Evolutionary conservation across 306 rosid species (phyloP), one percentile per base, ranked within the genome.

Genomic region (Fragaria ananassa): DNA sequence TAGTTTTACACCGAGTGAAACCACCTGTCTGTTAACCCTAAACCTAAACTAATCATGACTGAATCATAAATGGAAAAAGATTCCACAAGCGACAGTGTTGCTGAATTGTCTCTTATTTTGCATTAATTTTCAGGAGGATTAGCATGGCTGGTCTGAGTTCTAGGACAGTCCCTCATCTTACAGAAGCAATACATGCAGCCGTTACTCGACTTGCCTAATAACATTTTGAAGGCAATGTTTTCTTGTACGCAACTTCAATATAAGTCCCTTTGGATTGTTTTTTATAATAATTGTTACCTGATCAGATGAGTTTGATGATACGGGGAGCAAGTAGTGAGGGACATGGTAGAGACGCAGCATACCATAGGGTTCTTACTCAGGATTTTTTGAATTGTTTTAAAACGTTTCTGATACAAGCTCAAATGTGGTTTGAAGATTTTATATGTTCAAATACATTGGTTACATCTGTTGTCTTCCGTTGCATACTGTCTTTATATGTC

Each of bases 131-230:
- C 92, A 96, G 99, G 91, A 89, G 98, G 83, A 96, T 96, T 65
- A 96, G 99, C 88, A 93, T 96, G 99, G 98, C 99, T 45, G 98
- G 99, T 79, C 85, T 96, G 85, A 93, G 98, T 84, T 82, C 97
- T 34, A 93, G 61, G 85, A 96, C 98, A 7, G 97, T 96, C 25
- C 91, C 97, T 37, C 99, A 91, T 82, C 88, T 96, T 70, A 88
- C 97, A 0, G 97, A 96, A 45, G 98, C 96, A 35, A 93, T 96
- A 39, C 96, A 96, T 80, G 94, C 96, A 5, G 98, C 97, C 29
- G 96, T 89, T 2, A 93, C 94, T 23, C 77, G 86, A 6, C 82
- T 3, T 31, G 77, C 17, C 56, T 96, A 76, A 70, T 25, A 70
- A 17, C 74, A 57, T 68, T 3, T 56, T 0, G 25, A 53, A 5